These are phyloP conservation scores for Scedosporium dehoogii DNA, from an alignment of 2,329 filamentous ascomycete genomes.

Conservation along the genomic window DNA sequence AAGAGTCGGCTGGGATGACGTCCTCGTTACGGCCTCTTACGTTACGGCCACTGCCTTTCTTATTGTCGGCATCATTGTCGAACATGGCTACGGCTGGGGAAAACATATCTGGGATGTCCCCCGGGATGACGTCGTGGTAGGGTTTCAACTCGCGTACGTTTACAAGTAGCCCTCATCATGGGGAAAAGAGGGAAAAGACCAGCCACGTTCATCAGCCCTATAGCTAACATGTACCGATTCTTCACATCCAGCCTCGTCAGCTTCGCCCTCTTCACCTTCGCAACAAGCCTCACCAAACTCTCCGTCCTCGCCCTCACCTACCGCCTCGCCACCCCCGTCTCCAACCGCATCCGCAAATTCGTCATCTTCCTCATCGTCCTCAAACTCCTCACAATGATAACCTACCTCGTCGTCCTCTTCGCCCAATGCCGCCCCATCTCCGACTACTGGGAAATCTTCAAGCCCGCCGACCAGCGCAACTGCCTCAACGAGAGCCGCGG, in stretches of 20 bases:
- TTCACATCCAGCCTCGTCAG: conserved; percentile 17
- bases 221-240: not conserved
- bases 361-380: conserved; percentile 19
- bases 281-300: conserved; percentile 28
- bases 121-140: conserved; percentile 11
- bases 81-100: conserved; percentile 19
- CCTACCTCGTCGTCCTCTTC: conserved; percentile 19
- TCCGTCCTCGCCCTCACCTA: conserved; percentile 30
- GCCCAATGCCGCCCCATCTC: conserved; percentile 24
- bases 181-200: not conserved
- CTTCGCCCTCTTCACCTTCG: conserved; percentile 25
- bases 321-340: conserved; percentile 22
- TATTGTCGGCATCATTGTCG: conserved; percentile 17
- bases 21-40: conserved; percentile 25
- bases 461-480: conserved; percentile 17
- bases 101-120: conserved; percentile 25
- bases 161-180: not conserved
- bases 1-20: conserved; percentile 26
- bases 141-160: conserved; percentile 14
- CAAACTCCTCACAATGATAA: conserved; percentile 20
- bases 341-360: conserved; percentile 18
- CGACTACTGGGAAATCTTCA: conserved; percentile 25
- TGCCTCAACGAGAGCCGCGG: conserved; percentile 39
- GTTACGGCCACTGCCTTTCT: conserved; percentile 23
- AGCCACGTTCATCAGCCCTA: not conserved